Base-by-base conservation (phyloP, 169 alveolate species). In the Hammondia hammondi region DNA sequence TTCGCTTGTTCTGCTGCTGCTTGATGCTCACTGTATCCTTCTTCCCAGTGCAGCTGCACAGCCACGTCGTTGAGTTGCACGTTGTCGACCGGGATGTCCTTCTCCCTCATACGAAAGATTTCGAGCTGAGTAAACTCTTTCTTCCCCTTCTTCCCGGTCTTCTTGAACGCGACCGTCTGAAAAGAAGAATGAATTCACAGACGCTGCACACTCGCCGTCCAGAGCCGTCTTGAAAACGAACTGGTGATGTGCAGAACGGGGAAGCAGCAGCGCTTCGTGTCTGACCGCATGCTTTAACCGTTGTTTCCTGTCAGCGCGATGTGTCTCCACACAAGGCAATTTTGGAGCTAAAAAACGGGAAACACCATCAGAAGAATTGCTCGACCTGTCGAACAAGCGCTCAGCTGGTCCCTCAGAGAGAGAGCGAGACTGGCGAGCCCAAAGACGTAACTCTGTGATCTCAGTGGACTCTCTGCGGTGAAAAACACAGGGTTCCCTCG, bases 21-120 rank as follows among this genome's bases (percentile, higher is more conserved):
- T 10, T 46, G 17, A 43, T 56, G 73, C 91, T 39, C 67, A 93
- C 95, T 93, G 89, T 84, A 89, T 27, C 95, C 95, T 14, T 93
- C 97, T 85, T 98, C 99, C 99, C 99, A 98, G 95, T 97, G 98
- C 61, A 98, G 96, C 77, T 97, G 98, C 35, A 97, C 98, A 29
- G 98, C 96, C n/a, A 97, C 98, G 37, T 97, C 99, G 92, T 97
- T 98, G 56, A 98, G 97, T 89, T 98, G 99, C 45, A 98, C 95
- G 88, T 98, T 98, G 93, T 98, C 99, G 27, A 98, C 99, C 14
- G 99, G 99, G 29, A 98, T 96, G 91, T 97, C 96, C 94, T 97
- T 97, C 92, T 98, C 99, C 29, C 98, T 92, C 91, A 98, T 96
- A 24, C 99, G 96, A 97, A 98, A 98, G 43, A 98, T 97, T 94